These are phyloP conservation scores for Cladosporium sp. DNA, from an alignment of 2,329 filamentous ascomycete species.

Conservation along the genomic window DNA sequence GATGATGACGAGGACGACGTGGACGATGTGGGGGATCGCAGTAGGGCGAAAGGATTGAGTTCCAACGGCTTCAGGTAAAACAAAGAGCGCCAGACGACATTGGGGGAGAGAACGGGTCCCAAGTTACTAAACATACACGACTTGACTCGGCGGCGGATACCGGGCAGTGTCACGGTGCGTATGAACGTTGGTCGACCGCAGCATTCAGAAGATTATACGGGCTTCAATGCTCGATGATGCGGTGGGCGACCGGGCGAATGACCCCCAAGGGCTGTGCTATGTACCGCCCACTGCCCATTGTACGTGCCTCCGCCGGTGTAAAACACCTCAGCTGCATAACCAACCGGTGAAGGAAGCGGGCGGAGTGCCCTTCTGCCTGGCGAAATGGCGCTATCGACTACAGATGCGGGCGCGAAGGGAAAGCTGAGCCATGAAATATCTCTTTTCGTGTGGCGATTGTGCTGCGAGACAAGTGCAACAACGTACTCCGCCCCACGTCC, in stretches of 20 bases:
- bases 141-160: too few species aligned
- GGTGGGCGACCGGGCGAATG: too few species aligned
- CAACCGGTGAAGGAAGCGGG: slow-evolving; percentile 5
- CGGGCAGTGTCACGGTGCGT: too few species aligned
- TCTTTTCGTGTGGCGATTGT: not conserved
- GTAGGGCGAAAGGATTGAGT: slow-evolving; percentile 5
- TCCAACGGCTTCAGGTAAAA: slow-evolving; percentile 4
- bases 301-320: not conserved
- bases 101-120: not conserved
- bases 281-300: too few species aligned
- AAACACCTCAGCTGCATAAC: slow-evolving; percentile 7
- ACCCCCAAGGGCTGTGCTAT: not conserved
- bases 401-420: not conserved
- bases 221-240: too few species aligned
- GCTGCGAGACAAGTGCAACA: not conserved
- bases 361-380: slow-evolving; percentile 3
- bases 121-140: slow-evolving; percentile 4
- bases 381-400: slow-evolving; percentile 1
- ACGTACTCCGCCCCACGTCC: too few species aligned
- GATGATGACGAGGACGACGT: slow-evolving; percentile 4
- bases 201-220: too few species aligned
- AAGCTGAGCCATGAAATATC: slow-evolving; percentile 7
- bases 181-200: too few species aligned
- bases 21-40: not conserved
- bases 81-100: not conserved